phyloP scores from a whole-genome alignment of 192 early-diverging fungal genomes.

The Haplosporangium gracile region DNA sequence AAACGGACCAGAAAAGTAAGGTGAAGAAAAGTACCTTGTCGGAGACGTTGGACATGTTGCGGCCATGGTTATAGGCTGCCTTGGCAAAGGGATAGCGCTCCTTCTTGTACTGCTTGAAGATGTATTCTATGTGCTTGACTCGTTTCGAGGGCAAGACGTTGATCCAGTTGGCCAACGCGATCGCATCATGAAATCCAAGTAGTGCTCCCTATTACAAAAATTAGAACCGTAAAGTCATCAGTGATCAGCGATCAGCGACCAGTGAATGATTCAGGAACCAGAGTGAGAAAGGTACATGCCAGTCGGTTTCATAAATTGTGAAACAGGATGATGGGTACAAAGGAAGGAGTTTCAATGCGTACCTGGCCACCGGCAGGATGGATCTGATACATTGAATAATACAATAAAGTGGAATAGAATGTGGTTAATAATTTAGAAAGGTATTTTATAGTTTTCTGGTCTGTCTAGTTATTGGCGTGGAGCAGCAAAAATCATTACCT shows the following conservation, averaged over 20 bases:
- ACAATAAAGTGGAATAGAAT: background rate
- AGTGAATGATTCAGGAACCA: background rate
- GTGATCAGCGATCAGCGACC: background rate
- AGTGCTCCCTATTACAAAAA: background rate
- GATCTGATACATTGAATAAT: background rate
- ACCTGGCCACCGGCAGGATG: background rate
- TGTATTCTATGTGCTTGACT: background rate
- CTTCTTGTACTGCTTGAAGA: constrained; percentile 12
- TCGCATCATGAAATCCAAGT: constrained; percentile 6
- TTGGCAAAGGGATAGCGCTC: constrained; percentile 11
- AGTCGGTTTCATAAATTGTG: background rate
- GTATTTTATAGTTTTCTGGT: background rate
- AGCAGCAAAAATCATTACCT: background rate
- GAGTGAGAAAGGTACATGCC: background rate
- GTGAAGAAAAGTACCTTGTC: background rate
- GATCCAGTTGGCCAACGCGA: constrained; percentile 19
- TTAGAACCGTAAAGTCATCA: background rate
- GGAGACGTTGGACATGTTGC: background rate
- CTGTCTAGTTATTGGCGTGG: background rate
- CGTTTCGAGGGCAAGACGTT: constrained; percentile 8
- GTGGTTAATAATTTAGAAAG: background rate
- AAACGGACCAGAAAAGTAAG: background rate
- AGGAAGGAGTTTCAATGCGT: background rate
- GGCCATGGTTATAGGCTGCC: background rate
- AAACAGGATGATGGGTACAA: background rate